These are phyloP conservation scores for Pyricularia grisea DNA, from an alignment of 2,329 filamentous ascomycete species.

Conservation along the genomic window DNA sequence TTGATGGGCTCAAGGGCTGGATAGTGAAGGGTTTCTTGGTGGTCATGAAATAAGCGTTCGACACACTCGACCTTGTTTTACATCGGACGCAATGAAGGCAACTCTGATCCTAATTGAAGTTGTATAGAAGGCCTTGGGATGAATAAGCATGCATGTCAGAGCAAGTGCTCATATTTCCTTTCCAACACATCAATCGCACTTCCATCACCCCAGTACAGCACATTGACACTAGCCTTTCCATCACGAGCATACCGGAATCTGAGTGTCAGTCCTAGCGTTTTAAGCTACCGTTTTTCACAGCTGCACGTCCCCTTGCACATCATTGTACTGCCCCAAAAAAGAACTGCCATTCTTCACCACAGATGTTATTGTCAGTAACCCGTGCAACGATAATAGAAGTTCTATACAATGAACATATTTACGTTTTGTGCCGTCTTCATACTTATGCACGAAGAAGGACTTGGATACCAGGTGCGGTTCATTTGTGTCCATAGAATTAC, in stretches of 20 bases:
- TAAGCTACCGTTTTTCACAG: not conserved
- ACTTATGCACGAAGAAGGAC: too few relatives aligned
- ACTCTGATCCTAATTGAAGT: conserved; percentile 65
- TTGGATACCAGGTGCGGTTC: too few relatives aligned
- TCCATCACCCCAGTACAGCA: not conserved
- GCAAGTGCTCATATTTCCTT: not conserved
- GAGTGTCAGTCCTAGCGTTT: not conserved
- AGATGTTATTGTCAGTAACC: not conserved
- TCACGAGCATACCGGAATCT: not conserved
- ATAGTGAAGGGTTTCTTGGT: conserved; percentile 51
- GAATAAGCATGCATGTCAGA: not conserved
- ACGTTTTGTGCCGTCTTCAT: too few relatives aligned
- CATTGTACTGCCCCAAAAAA: not conserved
- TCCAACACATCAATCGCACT: too few relatives aligned
- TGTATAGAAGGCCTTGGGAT: conserved; percentile 14
- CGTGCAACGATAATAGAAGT: too few relatives aligned
- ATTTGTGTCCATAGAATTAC: too few relatives aligned
- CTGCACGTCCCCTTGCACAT: not conserved
- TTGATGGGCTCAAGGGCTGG: conserved; percentile 83
- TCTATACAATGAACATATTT: too few relatives aligned
- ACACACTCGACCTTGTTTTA: conserved; percentile 97
- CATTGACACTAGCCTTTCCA: not conserved
- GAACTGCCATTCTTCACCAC: not conserved
- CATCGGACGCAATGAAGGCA: conserved; percentile 95
- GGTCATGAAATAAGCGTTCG: conserved; percentile 97